Evolutionary conservation across 805 yeast genomes (phyloP).

Genomic region (Metschnikowia arizonensis): DNA sequence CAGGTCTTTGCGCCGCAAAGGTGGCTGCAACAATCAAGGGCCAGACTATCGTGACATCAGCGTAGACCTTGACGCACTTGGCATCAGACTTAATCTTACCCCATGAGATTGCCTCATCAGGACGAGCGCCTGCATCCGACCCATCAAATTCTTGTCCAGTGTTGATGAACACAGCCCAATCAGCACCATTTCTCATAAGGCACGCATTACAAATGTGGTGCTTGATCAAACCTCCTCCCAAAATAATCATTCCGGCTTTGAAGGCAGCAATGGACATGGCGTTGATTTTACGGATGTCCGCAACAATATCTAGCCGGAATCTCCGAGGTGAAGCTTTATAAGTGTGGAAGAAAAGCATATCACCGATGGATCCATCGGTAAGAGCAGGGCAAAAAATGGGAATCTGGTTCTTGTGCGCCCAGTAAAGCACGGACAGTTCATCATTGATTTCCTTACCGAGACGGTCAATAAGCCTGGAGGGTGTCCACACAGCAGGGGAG

Average conservation of each 20-base stretch:
- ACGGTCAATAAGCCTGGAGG: conserved; percentile 86
- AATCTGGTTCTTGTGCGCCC: conserved; percentile 96
- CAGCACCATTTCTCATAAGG: conserved; percentile 99
- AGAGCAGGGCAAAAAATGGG: conserved; percentile 97
- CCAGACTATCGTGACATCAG: conserved; percentile 91
- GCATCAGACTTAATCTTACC: conserved; percentile 98
- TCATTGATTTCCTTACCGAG: conserved; percentile 93
- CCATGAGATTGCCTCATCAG: conserved; percentile 99
- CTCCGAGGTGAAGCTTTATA: conserved; percentile 91
- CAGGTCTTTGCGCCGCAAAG: conserved; percentile 55
- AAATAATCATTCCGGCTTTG: conserved; percentile 89
- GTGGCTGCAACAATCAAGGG: conserved; percentile 98
- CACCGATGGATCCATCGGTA: conserved; percentile 98
- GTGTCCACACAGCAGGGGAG: conserved; percentile 80
- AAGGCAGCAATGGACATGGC: conserved; percentile 93
- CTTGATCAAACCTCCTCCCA: conserved; percentile 95
- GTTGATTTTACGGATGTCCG: conserved; percentile 87
- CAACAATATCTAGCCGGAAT: conserved; percentile 85
- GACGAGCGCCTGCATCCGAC: conserved; percentile 98
- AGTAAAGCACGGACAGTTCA: conserved; percentile 88
- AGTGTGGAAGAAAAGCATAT: conserved; percentile 97
- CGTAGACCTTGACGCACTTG: conserved; percentile 82
- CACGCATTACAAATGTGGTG: conserved; percentile 98
- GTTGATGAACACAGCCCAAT: conserved; percentile 92
- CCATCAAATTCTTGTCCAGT: conserved; percentile 99